Evolutionary conservation across 2,329 filamentous ascomycete genomes (phyloP).

Genomic region (Hymenoscyphus fraxineus): DNA sequence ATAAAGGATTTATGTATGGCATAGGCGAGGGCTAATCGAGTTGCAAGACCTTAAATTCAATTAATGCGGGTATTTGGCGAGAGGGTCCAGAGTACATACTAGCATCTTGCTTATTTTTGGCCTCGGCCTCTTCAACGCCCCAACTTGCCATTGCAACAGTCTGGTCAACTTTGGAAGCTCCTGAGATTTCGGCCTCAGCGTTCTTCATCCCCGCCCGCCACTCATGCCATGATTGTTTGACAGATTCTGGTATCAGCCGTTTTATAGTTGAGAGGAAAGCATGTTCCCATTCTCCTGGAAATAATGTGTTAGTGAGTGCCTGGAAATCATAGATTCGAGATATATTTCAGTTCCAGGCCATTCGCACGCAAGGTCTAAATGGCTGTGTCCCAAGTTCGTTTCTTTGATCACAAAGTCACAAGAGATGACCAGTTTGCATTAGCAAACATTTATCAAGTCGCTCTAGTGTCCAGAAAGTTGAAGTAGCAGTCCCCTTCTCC

Average conservation of each 20-base stretch:
- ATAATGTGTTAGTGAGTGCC: slow-evolving; percentile 4
- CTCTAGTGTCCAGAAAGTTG: no score
- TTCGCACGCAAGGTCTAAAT: background rate
- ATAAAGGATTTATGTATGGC: slow-evolving; percentile 98
- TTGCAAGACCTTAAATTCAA: slow-evolving; percentile 54
- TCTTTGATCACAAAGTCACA: no score
- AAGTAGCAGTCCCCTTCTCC: no score
- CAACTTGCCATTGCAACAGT: slow-evolving; percentile 51
- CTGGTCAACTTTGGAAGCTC: slow-evolving; percentile 44
- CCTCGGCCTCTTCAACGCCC: slow-evolving; percentile 62
- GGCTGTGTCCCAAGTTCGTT: background rate
- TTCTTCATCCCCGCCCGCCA: slow-evolving; percentile 47
- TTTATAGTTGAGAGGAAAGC: slow-evolving; percentile 59
- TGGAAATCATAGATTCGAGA: background rate
- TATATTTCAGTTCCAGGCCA: background rate
- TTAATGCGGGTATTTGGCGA: background rate
- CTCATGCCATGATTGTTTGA: slow-evolving; percentile 51
- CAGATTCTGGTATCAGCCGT: slow-evolving; percentile 55
- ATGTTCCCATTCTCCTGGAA: slow-evolving; percentile 59
- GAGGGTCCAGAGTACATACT: slow-evolving; percentile 55
- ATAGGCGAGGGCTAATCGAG: slow-evolving; percentile 88
- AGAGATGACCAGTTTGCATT: no score
- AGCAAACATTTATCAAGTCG: no score
- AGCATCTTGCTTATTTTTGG: slow-evolving; percentile 60
- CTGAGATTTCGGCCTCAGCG: slow-evolving; percentile 42